Conservation (phyloP, 2,329 filamentous ascomycete species). For the Talaromyces sp. region DNA sequence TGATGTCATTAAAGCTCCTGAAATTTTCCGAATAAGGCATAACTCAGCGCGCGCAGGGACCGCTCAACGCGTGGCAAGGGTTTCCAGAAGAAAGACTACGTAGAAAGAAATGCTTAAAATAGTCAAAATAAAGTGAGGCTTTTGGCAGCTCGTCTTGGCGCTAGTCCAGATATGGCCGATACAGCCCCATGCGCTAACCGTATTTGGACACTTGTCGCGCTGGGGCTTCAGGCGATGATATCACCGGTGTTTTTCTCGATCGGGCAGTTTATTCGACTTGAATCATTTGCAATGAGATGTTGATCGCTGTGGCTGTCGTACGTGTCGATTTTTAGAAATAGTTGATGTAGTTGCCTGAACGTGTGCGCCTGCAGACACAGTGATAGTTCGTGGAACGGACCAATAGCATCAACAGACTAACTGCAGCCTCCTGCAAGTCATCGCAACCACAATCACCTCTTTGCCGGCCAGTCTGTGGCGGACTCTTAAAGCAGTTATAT, state of each 20-base stretch:
- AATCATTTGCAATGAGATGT: no score
- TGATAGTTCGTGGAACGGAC: not conserved
- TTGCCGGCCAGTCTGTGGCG: not conserved
- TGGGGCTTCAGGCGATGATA: not conserved
- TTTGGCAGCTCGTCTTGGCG: not conserved
- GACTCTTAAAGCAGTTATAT: not conserved
- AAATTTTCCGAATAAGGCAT: not conserved
- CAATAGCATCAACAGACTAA: not conserved
- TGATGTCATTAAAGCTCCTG: not conserved
- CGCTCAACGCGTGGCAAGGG: not conserved
- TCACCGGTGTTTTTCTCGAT: not conserved
- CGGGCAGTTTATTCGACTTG: not conserved
- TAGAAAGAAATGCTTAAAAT: not conserved
- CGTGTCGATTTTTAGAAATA: no score
- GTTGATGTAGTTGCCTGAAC: not conserved
- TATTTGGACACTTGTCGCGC: not conserved
- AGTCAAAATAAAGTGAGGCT: not conserved
- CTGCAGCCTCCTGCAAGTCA: not conserved
- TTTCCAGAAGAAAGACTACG: not conserved
- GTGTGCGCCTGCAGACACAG: not conserved
- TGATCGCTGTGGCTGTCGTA: not conserved
- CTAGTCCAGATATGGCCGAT: not conserved
- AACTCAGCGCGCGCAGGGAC: not conserved
- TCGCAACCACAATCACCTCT: not conserved
- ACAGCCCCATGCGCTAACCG: not conserved